Conservation (phyloP, 768 basidiomycete genomes). For the Hypsizygus marmoreus region DNA sequence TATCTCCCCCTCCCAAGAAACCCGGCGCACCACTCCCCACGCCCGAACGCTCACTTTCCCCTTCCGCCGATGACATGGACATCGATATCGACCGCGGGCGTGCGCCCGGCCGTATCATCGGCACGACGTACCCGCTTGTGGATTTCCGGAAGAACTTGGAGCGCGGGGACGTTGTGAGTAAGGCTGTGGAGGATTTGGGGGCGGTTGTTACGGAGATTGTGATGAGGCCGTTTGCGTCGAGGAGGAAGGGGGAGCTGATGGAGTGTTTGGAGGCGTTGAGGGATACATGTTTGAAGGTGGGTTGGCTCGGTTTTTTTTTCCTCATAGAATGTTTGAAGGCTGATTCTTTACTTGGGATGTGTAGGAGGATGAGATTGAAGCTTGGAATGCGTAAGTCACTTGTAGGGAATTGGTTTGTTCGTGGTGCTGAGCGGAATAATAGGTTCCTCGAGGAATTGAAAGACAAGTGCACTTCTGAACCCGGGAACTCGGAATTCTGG, state of each 20-base stretch:
- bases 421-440: not conserved
- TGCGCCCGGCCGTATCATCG: slow-evolving; percentile 74
- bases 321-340: not conserved
- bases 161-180: slow-evolving; percentile 77
- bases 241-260: slow-evolving; percentile 68
- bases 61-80: too few species aligned
- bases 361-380: slow-evolving; percentile 81
- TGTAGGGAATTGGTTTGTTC: slow-evolving; percentile 1
- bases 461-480: slow-evolving; percentile 49
- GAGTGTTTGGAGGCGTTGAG: slow-evolving; percentile 74
- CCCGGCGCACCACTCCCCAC: slow-evolving; percentile 32
- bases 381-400: slow-evolving; percentile 69
- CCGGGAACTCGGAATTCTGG: slow-evolving; percentile 76
- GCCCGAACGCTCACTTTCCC: slow-evolving; percentile 52
- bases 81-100: slow-evolving; percentile 50
- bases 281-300: slow-evolving; percentile 62
- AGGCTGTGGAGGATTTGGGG: slow-evolving; percentile 82
- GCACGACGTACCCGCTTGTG: slow-evolving; percentile 66
- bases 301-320: slow-evolving; percentile 15
- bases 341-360: not conserved
- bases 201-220: slow-evolving; percentile 72
- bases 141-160: slow-evolving; percentile 77
- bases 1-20: slow-evolving; percentile 22
- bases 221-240: slow-evolving; percentile 66
- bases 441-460: slow-evolving; percentile 69